Evolutionary conservation across 148 eudicot species (phyloP).

Genomic region (Chenopodium quinoa): DNA sequence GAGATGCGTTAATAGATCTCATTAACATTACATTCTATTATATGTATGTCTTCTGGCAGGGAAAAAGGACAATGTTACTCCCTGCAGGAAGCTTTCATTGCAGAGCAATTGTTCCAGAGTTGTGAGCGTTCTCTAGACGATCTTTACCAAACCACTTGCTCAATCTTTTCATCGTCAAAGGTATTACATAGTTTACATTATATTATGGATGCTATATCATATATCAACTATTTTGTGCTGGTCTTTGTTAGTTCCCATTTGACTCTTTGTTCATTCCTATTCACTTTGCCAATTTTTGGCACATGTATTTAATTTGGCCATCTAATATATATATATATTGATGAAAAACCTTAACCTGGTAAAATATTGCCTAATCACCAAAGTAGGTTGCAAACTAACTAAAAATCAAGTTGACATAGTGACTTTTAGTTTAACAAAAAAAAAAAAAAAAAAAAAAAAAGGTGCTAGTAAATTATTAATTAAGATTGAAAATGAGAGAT

Average conservation of each 20-base stretch:
- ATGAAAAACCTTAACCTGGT: no score
- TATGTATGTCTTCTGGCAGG: constrained; percentile 42
- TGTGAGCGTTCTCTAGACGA: constrained; percentile 68
- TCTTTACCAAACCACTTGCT: constrained; percentile 72
- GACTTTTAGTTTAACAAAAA: no score
- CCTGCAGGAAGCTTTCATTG: constrained; percentile 71
- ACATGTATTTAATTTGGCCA: background rate
- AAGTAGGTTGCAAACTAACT: background rate
- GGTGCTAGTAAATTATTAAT: no score
- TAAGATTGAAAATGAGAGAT: no score
- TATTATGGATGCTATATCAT: background rate
- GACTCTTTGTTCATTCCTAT: background rate
- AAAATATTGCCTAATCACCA: background rate
- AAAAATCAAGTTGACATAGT: no score
- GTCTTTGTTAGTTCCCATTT: background rate
- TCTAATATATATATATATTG: no score
- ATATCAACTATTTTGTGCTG: background rate
- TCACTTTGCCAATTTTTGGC: background rate
- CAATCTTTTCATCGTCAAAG: constrained; percentile 69
- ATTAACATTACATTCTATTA: background rate
- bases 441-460: no score
- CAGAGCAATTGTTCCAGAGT: constrained; percentile 83
- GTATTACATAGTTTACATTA: constrained; percentile 31
- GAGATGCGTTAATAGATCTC: background rate
- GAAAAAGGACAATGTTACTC: constrained; percentile 51